Evolutionary conservation across 2,329 filamentous ascomycete species (phyloP), one percentile per base, ranked within the genome.

Genomic region (Talaromyces amestolkiae): DNA sequence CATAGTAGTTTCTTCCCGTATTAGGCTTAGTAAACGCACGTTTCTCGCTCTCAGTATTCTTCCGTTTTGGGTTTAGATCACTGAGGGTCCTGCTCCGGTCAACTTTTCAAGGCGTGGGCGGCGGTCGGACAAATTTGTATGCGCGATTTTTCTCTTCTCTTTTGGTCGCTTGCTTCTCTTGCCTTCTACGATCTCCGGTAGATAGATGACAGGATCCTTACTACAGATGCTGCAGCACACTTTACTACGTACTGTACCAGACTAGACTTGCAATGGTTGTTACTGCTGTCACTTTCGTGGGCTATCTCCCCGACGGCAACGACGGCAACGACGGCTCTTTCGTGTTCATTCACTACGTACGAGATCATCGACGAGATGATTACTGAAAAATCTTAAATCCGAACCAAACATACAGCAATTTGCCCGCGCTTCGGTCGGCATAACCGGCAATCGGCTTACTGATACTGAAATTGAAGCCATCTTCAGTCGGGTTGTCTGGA

Each of bases 41-140:
- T 59, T 59, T 59, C 27, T 22, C 19, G n/a, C 22, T 27, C 35
- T 59, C 56, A 43, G 17, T 59, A 59, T 27, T 45, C 37, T 56
- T 56, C 53, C 33, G 33, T 6, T 56, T 56, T 56, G 19, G 53
- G 53, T 37, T 39, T 56, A 39, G 53, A 9, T n/a, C 27, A 33
- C 53, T 56, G 19, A 39, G n/a, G 53, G 33, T 64, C 35, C 24
- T 41, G 24, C 49, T 22, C 61, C 43, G 49, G 53, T 31, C 41
- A 37, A 22, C 22, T 53, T 49, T 58, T 63, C 33, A 27, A 61
- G 61, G 49, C 43, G 63, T 58, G 43, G 63, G 47, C 58, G 58
- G 63, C 58, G 63, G 58, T 65, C 63, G 63, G 58, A 65, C 63
- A 54, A 9, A 49, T 65, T 65, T 65, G 64, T 65, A 65, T 65